Evolutionary conservation across 768 basidiomycete species (phyloP), one percentile per base, ranked within the genome.

Genomic region (Erythrobasidium yunnanense): DNA sequence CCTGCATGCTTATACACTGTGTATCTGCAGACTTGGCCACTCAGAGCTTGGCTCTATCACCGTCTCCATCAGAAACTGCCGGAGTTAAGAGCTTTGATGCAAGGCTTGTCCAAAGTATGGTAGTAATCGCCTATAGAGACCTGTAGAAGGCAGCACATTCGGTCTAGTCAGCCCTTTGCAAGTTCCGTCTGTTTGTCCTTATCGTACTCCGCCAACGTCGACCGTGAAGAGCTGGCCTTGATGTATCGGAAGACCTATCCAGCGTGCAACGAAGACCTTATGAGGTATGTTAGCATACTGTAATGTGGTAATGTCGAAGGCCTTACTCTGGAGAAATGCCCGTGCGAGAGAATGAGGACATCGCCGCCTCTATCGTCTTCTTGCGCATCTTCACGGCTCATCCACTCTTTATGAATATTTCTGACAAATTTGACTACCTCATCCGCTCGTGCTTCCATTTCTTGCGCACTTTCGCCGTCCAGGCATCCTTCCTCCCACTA

Each of bases 321-420:
- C 53, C 66, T 27, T 6, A 72, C 71, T 15, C 71, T 68, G 11
- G 58, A 56, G 75, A 87, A 84, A 76, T 90, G 69, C 13, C 78
- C 90, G 75, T 96, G 92, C 0, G 90, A 88, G 67, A 96, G 83
- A 72, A 97, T 86, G 66, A 92, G 81, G 8, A 90, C 85, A 71
- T 95, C 90, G 22, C 87, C 82, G 22, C 81, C 81, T 58, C 84
- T 80, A 18, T 80, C 77, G 1, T 83, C 83, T 52, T 85, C 81
- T 70, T 88, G 86, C 50, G 82, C 78, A 74, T 86, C 88, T 70
- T 81, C 75, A 62, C 80, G 80, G 71, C 90, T 87, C 72, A 86
- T 82, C 72, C 86, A 83, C 11, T 83, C 83, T 65, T 88, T 83
- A 85, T 35, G 45, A 47, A 74, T 65, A 11, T 69, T 69, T 70